Evolutionary conservation across 371 early-diverging fungal genomes (phyloP), one percentile per base, ranked within the genome.

Genomic region (Chytridium lagenaria): DNA sequence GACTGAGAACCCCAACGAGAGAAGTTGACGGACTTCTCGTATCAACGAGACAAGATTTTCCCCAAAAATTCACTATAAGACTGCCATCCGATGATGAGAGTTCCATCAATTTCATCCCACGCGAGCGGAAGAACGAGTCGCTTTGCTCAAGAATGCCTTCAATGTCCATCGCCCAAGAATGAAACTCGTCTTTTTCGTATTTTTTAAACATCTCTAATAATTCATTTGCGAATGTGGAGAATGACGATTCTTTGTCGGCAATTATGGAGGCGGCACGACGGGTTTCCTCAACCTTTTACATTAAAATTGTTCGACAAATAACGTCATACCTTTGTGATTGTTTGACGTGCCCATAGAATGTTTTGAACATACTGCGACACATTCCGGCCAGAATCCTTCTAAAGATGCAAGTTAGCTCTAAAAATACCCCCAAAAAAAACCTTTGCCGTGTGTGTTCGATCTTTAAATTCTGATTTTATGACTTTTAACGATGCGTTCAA

Each of bases 331-430:
- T 84, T 83, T n/a, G 65, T 59, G 0, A 78, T 59, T 16, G 74
- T 59, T 59, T 86, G 84, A 22, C 80, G 66, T 1, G 84, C 75
- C 86, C 86, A 86, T 3, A 82, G 34, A 37, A 86, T 80, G 34
- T 77, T 77, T n/a, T 49, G 31, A 22, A 82, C 38, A 59, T 38
- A 70, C 50, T 23, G 55, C 22, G 78, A 61, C 12, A 81, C 10
- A 68, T 80, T 82, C 67, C 71, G 40, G 10, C 16, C 65, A 15
- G n/a, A n/a, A 1, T 28, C 61, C 30, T 69, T 65, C 76, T 72
- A 59, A 31, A 34, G 15, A 34, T 5, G 33, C 2, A 36, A 73
- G 28, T 22, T 1, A 23, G 22, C 1, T 0, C 1, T 34, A 59
- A 55, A 19, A 19, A 5, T 44, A 10, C 0, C 52, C 12, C 16